Percentiles rank a stretch among this genome's conserved stretches.
phyloP scores from a whole-genome alignment of 305 asterid species.

The Withania somnifera region DNA sequence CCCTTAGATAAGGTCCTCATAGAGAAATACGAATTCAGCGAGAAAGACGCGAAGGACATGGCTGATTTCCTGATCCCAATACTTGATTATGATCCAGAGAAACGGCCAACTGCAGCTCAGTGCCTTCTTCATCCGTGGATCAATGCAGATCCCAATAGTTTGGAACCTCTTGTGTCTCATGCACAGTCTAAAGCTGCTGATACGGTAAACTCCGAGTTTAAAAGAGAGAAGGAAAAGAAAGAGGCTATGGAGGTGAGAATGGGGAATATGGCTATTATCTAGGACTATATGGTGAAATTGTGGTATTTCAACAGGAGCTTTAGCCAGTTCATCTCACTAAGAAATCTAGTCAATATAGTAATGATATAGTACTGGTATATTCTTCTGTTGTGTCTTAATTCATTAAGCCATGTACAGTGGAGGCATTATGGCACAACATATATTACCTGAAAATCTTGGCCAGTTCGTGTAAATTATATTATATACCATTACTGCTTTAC shows the following conservation, averaged over 20 bases:
- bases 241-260: conserved; percentile 78
- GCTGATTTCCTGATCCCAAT: conserved; percentile 70
- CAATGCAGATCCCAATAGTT: conserved; percentile 23
- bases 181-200: conserved; percentile 29
- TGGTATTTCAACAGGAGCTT: neutral
- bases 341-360: neutral
- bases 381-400: neutral
- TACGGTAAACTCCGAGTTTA: conserved; percentile 28
- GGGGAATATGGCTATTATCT: conserved; percentile 58
- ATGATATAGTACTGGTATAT: neutral
- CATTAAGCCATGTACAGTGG: neutral
- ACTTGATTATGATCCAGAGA: conserved; percentile 80
- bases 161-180: conserved; percentile 22
- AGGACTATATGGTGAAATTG: neutral
- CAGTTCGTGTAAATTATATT: neutral
- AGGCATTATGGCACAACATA: neutral
- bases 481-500: neutral
- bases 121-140: conserved; percentile 88
- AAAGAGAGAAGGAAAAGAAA: conserved; percentile 50
- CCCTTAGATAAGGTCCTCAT: conserved; percentile 64
- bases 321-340: neutral
- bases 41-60: conserved; percentile 61
- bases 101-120: conserved; percentile 79
- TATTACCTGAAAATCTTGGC: neutral
- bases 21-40: conserved; percentile 70